Evolutionary conservation across 345 rosid genomes (phyloP).

Genomic region (Boechera divaricarpa): DNA sequence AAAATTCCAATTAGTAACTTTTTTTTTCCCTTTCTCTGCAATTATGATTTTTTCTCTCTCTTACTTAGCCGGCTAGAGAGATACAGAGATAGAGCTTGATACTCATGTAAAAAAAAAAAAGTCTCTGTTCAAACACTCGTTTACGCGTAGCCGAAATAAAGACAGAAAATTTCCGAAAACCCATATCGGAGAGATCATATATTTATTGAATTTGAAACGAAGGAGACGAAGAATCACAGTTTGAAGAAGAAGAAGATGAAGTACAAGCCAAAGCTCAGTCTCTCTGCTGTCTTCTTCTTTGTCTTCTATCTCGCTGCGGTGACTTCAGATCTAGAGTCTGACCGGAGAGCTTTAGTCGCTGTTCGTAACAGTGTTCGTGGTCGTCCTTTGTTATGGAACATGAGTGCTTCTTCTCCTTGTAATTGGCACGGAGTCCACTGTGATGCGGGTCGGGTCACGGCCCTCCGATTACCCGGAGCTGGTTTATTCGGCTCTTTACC

Average conservation of each 20-base stretch:
- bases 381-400: conserved; percentile 72
- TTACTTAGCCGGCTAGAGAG: conserved; percentile 33
- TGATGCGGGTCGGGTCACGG: conserved; percentile 51
- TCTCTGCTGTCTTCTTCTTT: conserved; percentile 18
- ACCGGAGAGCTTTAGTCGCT: conserved; percentile 63
- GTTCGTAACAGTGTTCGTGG: conserved; percentile 72
- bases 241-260: conserved; percentile 39
- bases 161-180: background rate
- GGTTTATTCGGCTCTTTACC: conserved; percentile 77
- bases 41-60: conserved; percentile 29
- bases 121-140: conserved; percentile 30
- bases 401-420: conserved; percentile 58
- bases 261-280: background rate
- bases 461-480: conserved; percentile 74
- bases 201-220: background rate
- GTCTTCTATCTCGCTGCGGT: conserved; percentile 33
- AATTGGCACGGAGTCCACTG: conserved; percentile 79
- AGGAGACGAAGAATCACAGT: background rate
- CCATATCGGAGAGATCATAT: background rate
- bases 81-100: conserved; percentile 26
- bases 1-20: conserved; percentile 12
- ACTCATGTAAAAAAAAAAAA: conserved; percentile 14
- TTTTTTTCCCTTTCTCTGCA: conserved; percentile 3
- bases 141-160: conserved; percentile 34
- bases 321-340: conserved; percentile 75